Evolutionary conservation across 2,329 filamentous ascomycete genomes (phyloP).

Genomic region (Blumeriella jaapii): DNA sequence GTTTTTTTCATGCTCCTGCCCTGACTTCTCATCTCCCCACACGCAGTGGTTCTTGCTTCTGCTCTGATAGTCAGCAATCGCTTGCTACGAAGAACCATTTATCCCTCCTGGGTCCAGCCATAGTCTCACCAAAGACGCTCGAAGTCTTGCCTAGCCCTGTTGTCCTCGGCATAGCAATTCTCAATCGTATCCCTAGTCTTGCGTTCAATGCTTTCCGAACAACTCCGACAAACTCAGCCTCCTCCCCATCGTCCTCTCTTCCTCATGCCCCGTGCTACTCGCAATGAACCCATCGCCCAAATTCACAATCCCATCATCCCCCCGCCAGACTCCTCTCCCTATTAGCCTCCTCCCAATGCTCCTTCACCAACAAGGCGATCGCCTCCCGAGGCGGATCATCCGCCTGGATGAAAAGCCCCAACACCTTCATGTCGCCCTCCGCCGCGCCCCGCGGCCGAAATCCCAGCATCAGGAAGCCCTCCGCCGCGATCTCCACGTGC

Average conservation of each 20-base stretch:
- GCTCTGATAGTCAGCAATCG: too few relatives aligned
- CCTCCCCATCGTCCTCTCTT: constrained; percentile 15
- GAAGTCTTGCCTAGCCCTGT: too few relatives aligned
- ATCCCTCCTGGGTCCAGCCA: too few relatives aligned
- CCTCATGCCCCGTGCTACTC: constrained; percentile 5
- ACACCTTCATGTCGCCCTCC: constrained; percentile 28
- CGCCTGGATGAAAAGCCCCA: constrained; percentile 46
- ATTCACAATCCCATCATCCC: constrained; percentile 4
- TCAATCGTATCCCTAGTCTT: neutral
- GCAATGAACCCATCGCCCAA: constrained; percentile 6
- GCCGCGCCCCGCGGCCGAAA: constrained; percentile 7
- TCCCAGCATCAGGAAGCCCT: constrained; percentile 28
- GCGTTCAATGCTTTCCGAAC: constrained; percentile 12
- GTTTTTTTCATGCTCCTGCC: too few relatives aligned
- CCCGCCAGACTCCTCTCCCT: constrained; percentile 4
- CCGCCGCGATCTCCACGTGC: constrained; percentile 51
- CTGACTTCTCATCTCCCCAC: too few relatives aligned
- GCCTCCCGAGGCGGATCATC: constrained; percentile 32
- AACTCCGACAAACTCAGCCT: constrained; percentile 23
- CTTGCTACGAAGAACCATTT: too few relatives aligned
- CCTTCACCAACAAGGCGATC: constrained; percentile 21
- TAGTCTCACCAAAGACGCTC: too few relatives aligned
- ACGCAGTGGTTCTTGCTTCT: too few relatives aligned
- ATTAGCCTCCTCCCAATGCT: constrained; percentile 22
- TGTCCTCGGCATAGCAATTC: too few relatives aligned